Evolutionary conservation across 768 basidiomycete species (phyloP), one percentile per base, ranked within the genome.

Genomic region (Lentinula boryana): DNA sequence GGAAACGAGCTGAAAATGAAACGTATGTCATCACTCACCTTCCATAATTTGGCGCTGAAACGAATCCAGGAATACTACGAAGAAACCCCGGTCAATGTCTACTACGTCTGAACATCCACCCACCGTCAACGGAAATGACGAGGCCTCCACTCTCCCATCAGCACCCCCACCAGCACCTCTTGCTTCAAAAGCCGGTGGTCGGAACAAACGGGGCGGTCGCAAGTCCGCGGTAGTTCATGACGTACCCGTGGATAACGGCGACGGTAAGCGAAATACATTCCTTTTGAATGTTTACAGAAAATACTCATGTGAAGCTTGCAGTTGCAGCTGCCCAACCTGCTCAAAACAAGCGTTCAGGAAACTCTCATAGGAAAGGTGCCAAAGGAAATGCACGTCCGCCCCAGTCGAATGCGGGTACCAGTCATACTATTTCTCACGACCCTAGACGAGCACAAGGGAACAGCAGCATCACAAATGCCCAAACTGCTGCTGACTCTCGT

Each of bases 61-160:
- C 53, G 38, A 49, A 18, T 51, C 63, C 49, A 65, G 13, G 68
- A 86, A 83, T 60, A 70, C 66, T 43, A 72, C 82, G 57, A 84
- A 85, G 72, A 92, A 92, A 74, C 85, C 89, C 46, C 80, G 90
- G 74, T 93, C 91, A 46, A 82, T 84, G 51, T 92, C 91, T 32
- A 85, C 80, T 41, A 76, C 78, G 5, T 91, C 90, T 43, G 87
- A 91, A 69, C 80, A 73, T 21, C 76, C 77, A 60, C 73, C 68
- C 49, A 71, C 78, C 41, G 70, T 72, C 18, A 71, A 70, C 43
- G 71, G 74, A 16, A 76, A 74, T 1, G 40, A 32, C 41, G 52
- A 57, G 36, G 40, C 56, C 27, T 16, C 56, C 27, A 12, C 43
- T 50, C 31, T 53, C 36, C n/a, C 40, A 7, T 60, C 68, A n/a